These are phyloP conservation scores for Aspergillus asperescens DNA, from an alignment of 495 filamentous ascomycete genomes.

Conservation along the genomic window DNA sequence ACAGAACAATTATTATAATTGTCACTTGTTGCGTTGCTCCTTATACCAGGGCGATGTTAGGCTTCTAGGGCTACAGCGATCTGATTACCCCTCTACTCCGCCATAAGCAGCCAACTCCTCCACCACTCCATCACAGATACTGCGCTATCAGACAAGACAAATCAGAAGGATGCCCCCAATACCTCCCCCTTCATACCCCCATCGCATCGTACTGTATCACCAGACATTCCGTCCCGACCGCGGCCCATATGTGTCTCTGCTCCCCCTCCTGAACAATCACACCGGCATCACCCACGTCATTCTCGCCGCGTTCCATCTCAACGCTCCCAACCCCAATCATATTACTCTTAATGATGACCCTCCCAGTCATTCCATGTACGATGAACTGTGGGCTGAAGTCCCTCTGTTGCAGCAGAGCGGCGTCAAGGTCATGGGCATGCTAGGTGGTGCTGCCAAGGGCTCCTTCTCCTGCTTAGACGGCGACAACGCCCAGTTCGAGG, in stretches of 20 bases:
- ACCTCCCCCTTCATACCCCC: constrained; percentile 18
- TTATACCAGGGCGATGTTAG: background rate
- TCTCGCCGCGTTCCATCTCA: constrained; percentile 75
- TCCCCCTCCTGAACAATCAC: constrained; percentile 58
- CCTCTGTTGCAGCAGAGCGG: constrained; percentile 57
- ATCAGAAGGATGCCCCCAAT: constrained; percentile 32
- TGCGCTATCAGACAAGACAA: background rate
- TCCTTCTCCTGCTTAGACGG: constrained; percentile 62
- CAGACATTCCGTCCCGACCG: constrained; percentile 57
- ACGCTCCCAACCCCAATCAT: constrained; percentile 46
- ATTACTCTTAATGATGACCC: constrained; percentile 74
- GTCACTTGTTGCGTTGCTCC: background rate
- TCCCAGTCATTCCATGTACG: constrained; percentile 51
- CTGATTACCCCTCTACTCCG: background rate
- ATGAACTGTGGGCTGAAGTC: constrained; percentile 65
- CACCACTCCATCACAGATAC: background rate
- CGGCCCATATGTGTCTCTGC: constrained; percentile 59
- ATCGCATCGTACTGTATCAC: constrained; percentile 62
- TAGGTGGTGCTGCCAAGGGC: constrained; percentile 73
- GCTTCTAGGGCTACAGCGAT: background rate
- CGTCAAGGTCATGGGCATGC: constrained; percentile 72
- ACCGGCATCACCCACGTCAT: constrained; percentile 69
- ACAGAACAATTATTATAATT: background rate
- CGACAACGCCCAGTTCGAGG: constrained; percentile 52
- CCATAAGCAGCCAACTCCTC: background rate